Evolutionary conservation across 2,329 filamentous ascomycete species (phyloP).

Genomic region (Microsporum canis): DNA sequence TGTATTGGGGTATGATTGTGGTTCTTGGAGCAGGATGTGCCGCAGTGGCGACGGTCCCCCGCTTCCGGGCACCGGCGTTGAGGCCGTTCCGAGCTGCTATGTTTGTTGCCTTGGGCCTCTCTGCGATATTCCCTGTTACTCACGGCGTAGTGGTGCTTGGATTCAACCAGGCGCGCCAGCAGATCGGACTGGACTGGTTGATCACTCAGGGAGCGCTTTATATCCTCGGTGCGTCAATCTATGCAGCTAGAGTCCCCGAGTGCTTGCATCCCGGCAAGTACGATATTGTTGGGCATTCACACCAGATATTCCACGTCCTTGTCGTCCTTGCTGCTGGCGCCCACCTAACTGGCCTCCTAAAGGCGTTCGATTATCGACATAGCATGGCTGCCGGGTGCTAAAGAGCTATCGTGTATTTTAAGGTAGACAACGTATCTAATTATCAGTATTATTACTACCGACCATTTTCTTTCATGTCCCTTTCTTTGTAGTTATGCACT

Average conservation of each 20-base stretch:
- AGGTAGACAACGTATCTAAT: no score
- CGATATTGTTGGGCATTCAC: slow-evolving; percentile 85
- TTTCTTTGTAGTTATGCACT: neutral
- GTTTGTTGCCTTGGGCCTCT: slow-evolving; percentile 80
- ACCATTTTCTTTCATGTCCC: neutral
- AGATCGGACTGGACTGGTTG: slow-evolving; percentile 73
- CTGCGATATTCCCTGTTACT: slow-evolving; percentile 69
- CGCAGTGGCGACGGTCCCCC: slow-evolving; percentile 64
- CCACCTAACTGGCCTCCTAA: slow-evolving; percentile 69
- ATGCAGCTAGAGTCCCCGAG: slow-evolving; percentile 78
- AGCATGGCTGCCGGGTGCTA: slow-evolving; percentile 44
- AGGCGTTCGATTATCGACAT: slow-evolving; percentile 80
- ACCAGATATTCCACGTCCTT: slow-evolving; percentile 90
- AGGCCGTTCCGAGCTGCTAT: slow-evolving; percentile 75
- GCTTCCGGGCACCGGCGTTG: slow-evolving; percentile 73
- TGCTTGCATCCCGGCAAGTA: slow-evolving; percentile 63
- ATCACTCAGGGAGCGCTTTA: slow-evolving; percentile 72
- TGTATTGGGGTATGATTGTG: slow-evolving; percentile 71
- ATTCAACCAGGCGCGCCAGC: slow-evolving; percentile 50
- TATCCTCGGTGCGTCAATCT: slow-evolving; percentile 72
- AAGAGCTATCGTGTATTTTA: neutral
- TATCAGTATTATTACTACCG: neutral
- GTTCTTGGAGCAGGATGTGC: slow-evolving; percentile 66
- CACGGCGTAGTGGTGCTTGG: slow-evolving; percentile 64
- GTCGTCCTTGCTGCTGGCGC: slow-evolving; percentile 71